These are phyloP conservation scores for Apophysomyces ossiformis DNA, from an alignment of 371 early-diverging fungal genomes.

Conservation along the genomic window DNA sequence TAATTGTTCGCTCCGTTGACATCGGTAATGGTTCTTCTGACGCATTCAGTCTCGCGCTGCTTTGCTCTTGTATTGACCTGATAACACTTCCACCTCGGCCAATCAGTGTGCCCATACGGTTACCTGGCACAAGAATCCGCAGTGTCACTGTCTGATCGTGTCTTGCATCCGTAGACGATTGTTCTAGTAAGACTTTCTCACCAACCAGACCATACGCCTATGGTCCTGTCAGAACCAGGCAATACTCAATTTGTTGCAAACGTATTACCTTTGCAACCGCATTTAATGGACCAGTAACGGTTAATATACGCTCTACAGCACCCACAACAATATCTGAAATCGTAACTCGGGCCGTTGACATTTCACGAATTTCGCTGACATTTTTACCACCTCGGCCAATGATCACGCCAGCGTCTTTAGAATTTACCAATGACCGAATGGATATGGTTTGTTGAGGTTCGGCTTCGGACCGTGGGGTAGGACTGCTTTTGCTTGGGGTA, in stretches of 20 bases:
- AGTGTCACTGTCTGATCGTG: slow-evolving; percentile 56
- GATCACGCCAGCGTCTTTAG: slow-evolving; percentile 84
- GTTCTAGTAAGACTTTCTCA: slow-evolving; percentile 67
- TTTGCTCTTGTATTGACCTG: slow-evolving; percentile 84
- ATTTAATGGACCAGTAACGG: slow-evolving; percentile 73
- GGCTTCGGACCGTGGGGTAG: neutral
- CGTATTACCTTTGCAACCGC: slow-evolving; percentile 71
- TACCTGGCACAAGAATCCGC: slow-evolving; percentile 74
- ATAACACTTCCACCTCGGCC: slow-evolving; percentile 90
- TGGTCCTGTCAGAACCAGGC: neutral
- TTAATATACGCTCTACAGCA: slow-evolving; percentile 77
- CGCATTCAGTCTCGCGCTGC: slow-evolving; percentile 85
- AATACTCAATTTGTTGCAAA: neutral
- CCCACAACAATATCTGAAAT: slow-evolving; percentile 81
- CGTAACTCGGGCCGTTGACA: slow-evolving; percentile 75
- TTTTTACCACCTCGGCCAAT: slow-evolving; percentile 86
- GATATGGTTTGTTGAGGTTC: slow-evolving; percentile 29
- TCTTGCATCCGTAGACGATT: slow-evolving; percentile 31
- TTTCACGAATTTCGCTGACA: slow-evolving; percentile 78
- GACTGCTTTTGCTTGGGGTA: slow-evolving; percentile 3
- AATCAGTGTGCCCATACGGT: slow-evolving; percentile 88
- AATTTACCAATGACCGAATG: slow-evolving; percentile 77
- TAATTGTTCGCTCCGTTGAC: slow-evolving; percentile 83
- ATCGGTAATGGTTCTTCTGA: slow-evolving; percentile 78
- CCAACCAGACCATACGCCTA: slow-evolving; percentile 78